phyloP scores from a whole-genome alignment of 1,139 yeast genomes.

The Blastobotrys niveus region DNA sequence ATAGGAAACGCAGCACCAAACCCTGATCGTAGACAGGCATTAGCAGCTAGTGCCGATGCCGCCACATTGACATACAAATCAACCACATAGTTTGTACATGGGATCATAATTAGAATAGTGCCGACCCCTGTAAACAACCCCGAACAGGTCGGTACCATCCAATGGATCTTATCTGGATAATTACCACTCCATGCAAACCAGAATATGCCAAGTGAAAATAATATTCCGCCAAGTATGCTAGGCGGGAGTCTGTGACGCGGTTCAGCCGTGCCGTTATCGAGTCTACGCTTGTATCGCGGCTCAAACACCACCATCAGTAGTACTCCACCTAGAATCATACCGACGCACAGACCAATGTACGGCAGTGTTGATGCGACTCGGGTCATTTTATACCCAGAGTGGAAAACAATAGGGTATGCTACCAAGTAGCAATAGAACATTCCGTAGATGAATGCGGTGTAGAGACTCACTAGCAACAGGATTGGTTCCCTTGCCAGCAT shows the following conservation, averaged over 20 bases:
- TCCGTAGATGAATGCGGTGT: conserved; percentile 80
- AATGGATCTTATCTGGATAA: conserved; percentile 58
- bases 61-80: conserved; percentile 72
- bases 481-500: conserved; percentile 71
- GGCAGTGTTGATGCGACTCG: conserved; percentile 41
- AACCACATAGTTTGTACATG: conserved; percentile 69
- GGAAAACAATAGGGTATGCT: conserved; percentile 69
- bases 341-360: conserved; percentile 45
- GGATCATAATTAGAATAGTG: conserved; percentile 63
- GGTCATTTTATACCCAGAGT: conserved; percentile 54
- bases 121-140: conserved; percentile 70
- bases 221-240: conserved; percentile 59
- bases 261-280: conserved; percentile 18
- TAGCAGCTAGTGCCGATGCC: conserved; percentile 88
- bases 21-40: conserved; percentile 70
- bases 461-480: conserved; percentile 56
- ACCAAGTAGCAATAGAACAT: conserved; percentile 71
- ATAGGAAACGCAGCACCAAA: conserved; percentile 73
- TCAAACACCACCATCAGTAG: conserved; percentile 13
- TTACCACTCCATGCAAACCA: conserved; percentile 85
- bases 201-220: conserved; percentile 68
- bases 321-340: conserved; percentile 30
- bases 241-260: conserved; percentile 80
- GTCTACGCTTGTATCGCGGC: conserved; percentile 31
- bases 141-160: conserved; percentile 75